phyloP scores from a whole-genome alignment of 2,329 filamentous ascomycete genomes.

The Colletotrichum filicis region DNA sequence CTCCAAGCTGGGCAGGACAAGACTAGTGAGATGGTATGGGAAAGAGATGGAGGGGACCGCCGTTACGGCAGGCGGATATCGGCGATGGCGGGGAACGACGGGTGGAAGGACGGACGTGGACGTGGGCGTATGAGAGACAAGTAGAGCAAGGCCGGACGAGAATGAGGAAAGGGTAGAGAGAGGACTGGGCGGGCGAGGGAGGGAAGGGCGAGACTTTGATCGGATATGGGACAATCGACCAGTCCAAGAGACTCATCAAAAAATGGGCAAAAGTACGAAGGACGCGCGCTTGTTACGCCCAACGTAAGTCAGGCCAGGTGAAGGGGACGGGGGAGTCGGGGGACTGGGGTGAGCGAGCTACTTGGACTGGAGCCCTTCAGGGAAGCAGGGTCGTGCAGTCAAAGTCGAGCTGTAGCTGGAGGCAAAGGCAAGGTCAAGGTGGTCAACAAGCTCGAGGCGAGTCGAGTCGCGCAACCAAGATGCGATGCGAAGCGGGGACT shows the following conservation, averaged over 20 bases:
- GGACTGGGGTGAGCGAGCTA: not conserved
- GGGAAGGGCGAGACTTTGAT: slow-evolving; percentile 33
- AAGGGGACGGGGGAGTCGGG: slow-evolving; percentile 1
- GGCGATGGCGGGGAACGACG: slow-evolving; percentile 24
- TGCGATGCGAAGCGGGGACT: slow-evolving; percentile 19
- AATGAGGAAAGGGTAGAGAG: slow-evolving; percentile 29
- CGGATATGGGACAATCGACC: slow-evolving; percentile 30
- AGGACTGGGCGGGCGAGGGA: slow-evolving; percentile 28
- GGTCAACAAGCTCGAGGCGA: slow-evolving; percentile 6
- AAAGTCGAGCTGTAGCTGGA: not conserved
- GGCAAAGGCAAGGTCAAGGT: not conserved
- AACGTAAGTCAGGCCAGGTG: slow-evolving; percentile 17
- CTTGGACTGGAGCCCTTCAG: not conserved
- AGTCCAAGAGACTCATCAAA: slow-evolving; percentile 24
- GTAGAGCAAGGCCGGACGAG: slow-evolving; percentile 16
- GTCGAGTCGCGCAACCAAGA: slow-evolving; percentile 22
- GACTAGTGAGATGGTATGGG: not conserved
- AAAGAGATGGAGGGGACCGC: slow-evolving; percentile 11
- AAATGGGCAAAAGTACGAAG: slow-evolving; percentile 3
- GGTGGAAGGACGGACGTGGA: not conserved
- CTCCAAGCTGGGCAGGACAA: not conserved
- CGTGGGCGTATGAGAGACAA: slow-evolving; percentile 18
- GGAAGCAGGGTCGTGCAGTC: slow-evolving; percentile 14
- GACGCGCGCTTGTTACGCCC: slow-evolving; percentile 6
- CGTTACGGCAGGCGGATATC: slow-evolving; percentile 26